Evolutionary conservation across 2,329 filamentous ascomycete genomes (phyloP).

Genomic region (Aspergillus quadrilineatus): DNA sequence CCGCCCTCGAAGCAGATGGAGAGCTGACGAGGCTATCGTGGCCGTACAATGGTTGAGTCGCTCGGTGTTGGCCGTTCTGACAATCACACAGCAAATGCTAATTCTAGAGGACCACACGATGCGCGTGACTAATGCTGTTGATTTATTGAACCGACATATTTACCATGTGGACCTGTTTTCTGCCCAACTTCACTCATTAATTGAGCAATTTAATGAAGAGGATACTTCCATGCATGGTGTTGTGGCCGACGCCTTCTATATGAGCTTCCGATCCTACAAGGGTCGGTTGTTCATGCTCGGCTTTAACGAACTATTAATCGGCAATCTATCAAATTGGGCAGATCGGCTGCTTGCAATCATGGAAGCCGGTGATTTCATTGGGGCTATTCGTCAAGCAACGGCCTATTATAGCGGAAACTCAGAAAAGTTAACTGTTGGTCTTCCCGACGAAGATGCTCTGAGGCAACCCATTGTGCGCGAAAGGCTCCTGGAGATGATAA

Average conservation of each 20-base stretch:
- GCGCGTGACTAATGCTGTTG: conserved; percentile 91
- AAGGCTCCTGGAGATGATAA: conserved; percentile 89
- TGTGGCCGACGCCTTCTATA: conserved; percentile 94
- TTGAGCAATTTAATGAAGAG: conserved; percentile 85
- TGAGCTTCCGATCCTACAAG: conserved; percentile 96
- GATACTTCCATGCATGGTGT: conserved; percentile 91
- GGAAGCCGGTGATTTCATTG: conserved; percentile 95
- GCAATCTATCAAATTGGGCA: conserved; percentile 93
- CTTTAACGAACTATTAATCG: conserved; percentile 90
- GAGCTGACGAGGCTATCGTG: conserved; percentile 90
- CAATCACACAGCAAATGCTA: conserved; percentile 88
- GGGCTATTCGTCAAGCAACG: conserved; percentile 84
- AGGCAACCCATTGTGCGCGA: conserved; percentile 82
- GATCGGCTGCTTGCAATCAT: conserved; percentile 90
- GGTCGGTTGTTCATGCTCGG: conserved; percentile 87
- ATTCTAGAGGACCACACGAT: conserved; percentile 87
- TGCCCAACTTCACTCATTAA: conserved; percentile 74
- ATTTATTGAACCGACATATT: conserved; percentile 86
- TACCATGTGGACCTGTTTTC: conserved; percentile 92
- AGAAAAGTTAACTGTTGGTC: conserved; percentile 90
- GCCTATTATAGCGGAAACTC: conserved; percentile 87
- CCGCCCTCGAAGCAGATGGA: conserved; percentile 81
- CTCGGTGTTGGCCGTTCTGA: conserved; percentile 86
- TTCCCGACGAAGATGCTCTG: conserved; percentile 76
- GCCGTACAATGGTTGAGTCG: conserved; percentile 95